Percentiles rank a stretch among this genome's conserved stretches.
Evolutionary conservation across 805 yeast genomes (phyloP).

Genomic region (Saccharomyces paradoxus): DNA sequence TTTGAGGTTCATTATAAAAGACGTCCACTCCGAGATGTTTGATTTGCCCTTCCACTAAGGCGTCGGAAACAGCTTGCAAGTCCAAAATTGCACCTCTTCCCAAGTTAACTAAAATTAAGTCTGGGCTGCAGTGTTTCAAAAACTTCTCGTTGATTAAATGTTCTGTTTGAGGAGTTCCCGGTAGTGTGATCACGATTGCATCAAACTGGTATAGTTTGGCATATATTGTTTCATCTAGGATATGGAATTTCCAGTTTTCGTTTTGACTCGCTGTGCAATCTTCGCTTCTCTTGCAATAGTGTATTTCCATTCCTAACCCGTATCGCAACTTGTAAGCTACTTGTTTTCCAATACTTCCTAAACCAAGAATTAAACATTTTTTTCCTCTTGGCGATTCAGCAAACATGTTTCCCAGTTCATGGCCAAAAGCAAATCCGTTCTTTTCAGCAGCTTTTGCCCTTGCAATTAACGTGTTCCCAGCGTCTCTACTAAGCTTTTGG

Average conservation of each 20-base stretch:
- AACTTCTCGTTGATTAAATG: conserved; percentile 40
- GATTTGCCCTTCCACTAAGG: conserved; percentile 37
- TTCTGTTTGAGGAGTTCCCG: conserved; percentile 45
- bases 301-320: conserved; percentile 51
- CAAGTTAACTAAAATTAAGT: conserved; percentile 40
- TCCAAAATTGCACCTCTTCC: conserved; percentile 54
- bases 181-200: conserved; percentile 48
- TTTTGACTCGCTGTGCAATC: conserved; percentile 9
- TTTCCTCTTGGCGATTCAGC: conserved; percentile 42
- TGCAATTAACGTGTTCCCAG: conserved; percentile 35
- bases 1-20: conserved; percentile 45
- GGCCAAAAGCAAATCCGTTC: conserved; percentile 34
- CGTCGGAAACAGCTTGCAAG: conserved; percentile 40
- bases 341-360: conserved; percentile 53
- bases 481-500: conserved; percentile 25
- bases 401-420: conserved; percentile 26
- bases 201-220: conserved; percentile 37
- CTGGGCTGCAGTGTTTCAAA: conserved; percentile 25
- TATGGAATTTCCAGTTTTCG: conserved; percentile 31
- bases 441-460: conserved; percentile 27
- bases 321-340: conserved; percentile 41
- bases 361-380: conserved; percentile 47
- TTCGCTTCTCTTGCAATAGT: conserved; percentile 43
- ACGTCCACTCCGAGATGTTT: conserved; percentile 57
- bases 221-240: conserved; percentile 28